Evolutionary conservation across 2,329 filamentous ascomycete species (phyloP).

Genomic region (Plectosphaerella sp.): DNA sequence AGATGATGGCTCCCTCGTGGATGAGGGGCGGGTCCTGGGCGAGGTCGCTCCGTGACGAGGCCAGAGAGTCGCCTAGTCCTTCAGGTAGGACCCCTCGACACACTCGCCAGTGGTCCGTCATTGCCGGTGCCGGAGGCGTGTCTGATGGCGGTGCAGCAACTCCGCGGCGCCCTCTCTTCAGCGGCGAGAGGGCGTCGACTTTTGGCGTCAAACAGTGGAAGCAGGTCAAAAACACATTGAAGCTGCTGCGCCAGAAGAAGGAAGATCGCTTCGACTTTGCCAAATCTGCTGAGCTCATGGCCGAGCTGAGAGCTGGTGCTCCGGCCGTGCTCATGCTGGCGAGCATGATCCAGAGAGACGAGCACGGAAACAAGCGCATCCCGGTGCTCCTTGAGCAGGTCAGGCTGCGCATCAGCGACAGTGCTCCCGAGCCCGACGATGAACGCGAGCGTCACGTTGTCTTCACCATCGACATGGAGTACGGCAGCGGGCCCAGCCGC

Average conservation of each 20-base stretch:
- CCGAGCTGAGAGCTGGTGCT: slow-evolving; percentile 85
- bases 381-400: slow-evolving; percentile 93
- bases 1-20: slow-evolving; percentile 51
- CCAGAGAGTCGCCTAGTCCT: slow-evolving; percentile 47
- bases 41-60: slow-evolving; percentile 42
- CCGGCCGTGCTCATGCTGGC: slow-evolving; percentile 92
- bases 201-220: slow-evolving; percentile 83
- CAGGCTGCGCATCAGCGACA: slow-evolving; percentile 82
- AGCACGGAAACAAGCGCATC: slow-evolving; percentile 91
- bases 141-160: slow-evolving; percentile 60
- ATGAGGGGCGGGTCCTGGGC: slow-evolving; percentile 57
- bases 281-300: slow-evolving; percentile 95
- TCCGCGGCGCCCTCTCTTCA: slow-evolving; percentile 53
- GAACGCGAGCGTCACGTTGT: slow-evolving; percentile 70
- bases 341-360: slow-evolving; percentile 96
- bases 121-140: slow-evolving; percentile 58
- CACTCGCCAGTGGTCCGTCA: slow-evolving; percentile 47
- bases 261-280: slow-evolving; percentile 87
- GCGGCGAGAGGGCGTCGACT: slow-evolving; percentile 64
- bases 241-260: slow-evolving; percentile 73
- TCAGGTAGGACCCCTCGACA: slow-evolving; percentile 57
- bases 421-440: slow-evolving; percentile 61
- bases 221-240: slow-evolving; percentile 85
- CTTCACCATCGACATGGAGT: slow-evolving; percentile 90
- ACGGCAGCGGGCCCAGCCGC: slow-evolving; percentile 88